Evolutionary conservation across 2,329 filamentous ascomycete genomes (phyloP).

Genomic region (Cylindrodendrum hubeiense): DNA sequence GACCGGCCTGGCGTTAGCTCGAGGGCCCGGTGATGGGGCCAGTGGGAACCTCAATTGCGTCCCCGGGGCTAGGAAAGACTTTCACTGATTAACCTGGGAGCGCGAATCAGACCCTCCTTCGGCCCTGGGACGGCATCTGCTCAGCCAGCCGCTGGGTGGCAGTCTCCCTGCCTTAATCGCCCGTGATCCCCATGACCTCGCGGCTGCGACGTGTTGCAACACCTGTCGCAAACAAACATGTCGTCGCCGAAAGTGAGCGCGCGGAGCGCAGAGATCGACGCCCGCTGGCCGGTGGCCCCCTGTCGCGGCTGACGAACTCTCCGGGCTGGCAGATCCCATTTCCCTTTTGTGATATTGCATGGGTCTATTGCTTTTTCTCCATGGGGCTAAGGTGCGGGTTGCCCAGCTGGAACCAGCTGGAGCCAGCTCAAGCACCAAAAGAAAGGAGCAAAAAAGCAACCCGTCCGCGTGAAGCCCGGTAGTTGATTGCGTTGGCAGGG

Average conservation of each 20-base stretch:
- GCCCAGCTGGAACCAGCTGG: conserved; percentile 6
- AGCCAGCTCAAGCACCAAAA: conserved; percentile 18
- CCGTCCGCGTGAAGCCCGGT: conserved; percentile 18
- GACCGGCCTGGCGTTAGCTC: conserved; percentile 24
- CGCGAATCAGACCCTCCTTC: neutral
- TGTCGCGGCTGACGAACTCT: conserved; percentile 4
- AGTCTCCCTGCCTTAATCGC: neutral
- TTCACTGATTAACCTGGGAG: conserved; percentile 6
- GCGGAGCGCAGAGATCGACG: conserved; percentile 3
- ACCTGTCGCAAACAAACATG: neutral
- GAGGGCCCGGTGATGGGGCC: conserved; percentile 23
- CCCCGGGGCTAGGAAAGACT: conserved; percentile 13
- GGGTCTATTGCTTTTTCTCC: conserved; percentile 16
- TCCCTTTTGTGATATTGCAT: conserved; percentile 11
- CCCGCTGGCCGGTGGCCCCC: neutral
- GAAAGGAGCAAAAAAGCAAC: conserved; percentile 27
- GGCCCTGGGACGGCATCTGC: neutral
- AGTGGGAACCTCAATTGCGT: conserved; percentile 18
- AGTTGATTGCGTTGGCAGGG: conserved; percentile 22
- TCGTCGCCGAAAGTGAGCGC: neutral
- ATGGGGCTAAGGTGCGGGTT: neutral
- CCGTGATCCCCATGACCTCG: neutral
- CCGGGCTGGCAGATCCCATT: conserved; percentile 20
- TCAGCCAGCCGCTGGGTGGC: neutral
- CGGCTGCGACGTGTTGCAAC: neutral